Conservation (phyloP, 306 rosid species). For the Canavalia ensiformis region DNA sequence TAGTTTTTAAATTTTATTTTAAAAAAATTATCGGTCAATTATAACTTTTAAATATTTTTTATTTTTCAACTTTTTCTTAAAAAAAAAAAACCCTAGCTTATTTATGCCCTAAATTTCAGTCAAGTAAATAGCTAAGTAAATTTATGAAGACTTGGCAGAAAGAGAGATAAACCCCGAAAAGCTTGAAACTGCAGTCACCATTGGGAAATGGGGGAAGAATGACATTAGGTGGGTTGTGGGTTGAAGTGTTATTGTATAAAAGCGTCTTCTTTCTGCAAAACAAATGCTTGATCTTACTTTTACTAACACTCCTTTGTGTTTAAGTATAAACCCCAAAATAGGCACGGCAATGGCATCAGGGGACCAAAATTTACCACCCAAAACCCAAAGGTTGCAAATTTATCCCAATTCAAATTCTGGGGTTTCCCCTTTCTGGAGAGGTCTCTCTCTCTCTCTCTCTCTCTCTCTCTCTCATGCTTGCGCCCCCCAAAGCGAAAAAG, state of each 20-base stretch:
- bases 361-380: conserved; percentile 54
- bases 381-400: conserved; percentile 74
- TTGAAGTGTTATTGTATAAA: background rate
- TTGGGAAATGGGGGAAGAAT: background rate
- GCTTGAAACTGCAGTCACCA: background rate
- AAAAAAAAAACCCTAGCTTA: no score
- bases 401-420: conserved; percentile 69
- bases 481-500: background rate
- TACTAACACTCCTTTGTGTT: conserved; percentile 5
- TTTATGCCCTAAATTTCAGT: background rate
- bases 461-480: no score
- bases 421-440: conserved; percentile 88
- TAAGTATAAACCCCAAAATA: conserved; percentile 9
- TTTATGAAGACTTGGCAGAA: background rate
- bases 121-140: background rate
- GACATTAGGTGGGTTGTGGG: background rate
- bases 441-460: conserved; percentile 44
- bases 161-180: background rate
- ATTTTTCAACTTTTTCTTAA: no score
- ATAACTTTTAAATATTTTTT: no score
- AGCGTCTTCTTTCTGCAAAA: background rate
- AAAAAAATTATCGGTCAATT: no score
- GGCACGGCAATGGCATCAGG: conserved; percentile 61
- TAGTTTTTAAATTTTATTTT: no score
- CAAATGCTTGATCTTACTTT: conserved; percentile 43